Evolutionary conservation across 2,329 filamentous ascomycete genomes (phyloP).

Genomic region (Diaporthe citrichinensis): DNA sequence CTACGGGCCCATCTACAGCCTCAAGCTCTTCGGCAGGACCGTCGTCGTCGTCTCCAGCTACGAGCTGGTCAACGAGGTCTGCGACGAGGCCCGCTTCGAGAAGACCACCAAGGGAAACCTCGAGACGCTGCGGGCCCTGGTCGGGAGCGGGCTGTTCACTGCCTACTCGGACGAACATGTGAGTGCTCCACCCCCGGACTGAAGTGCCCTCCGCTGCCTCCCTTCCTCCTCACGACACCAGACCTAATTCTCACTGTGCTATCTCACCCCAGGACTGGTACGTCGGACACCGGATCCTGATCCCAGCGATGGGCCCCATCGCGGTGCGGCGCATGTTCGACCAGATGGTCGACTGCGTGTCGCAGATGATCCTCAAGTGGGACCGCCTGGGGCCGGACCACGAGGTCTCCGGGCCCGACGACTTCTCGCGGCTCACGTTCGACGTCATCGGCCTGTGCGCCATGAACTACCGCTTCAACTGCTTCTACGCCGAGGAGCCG

Average conservation of each 20-base stretch:
- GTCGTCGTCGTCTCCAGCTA: conserved; percentile 65
- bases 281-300: conserved; percentile 41
- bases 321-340: conserved; percentile 33
- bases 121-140: conserved; percentile 36
- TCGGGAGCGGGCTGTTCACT: conserved; percentile 42
- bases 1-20: conserved; percentile 43
- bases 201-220: background rate
- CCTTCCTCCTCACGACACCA: background rate
- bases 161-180: conserved; percentile 42
- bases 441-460: conserved; percentile 44
- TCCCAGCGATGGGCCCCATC: conserved; percentile 43
- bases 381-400: conserved; percentile 43
- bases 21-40: conserved; percentile 47
- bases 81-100: conserved; percentile 45
- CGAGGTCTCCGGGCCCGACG: conserved; percentile 39
- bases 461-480: conserved; percentile 45
- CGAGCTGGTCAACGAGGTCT: conserved; percentile 54
- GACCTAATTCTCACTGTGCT: background rate
- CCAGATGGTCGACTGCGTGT: conserved; percentile 43
- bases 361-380: conserved; percentile 44
- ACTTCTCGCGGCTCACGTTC: conserved; percentile 43
- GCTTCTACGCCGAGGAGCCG: conserved; percentile 42
- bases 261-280: conserved; percentile 40
- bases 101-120: conserved; percentile 41
- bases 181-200: background rate